Conservation (phyloP, 139 green algal species). For the Tetraselmis chui region DNA sequence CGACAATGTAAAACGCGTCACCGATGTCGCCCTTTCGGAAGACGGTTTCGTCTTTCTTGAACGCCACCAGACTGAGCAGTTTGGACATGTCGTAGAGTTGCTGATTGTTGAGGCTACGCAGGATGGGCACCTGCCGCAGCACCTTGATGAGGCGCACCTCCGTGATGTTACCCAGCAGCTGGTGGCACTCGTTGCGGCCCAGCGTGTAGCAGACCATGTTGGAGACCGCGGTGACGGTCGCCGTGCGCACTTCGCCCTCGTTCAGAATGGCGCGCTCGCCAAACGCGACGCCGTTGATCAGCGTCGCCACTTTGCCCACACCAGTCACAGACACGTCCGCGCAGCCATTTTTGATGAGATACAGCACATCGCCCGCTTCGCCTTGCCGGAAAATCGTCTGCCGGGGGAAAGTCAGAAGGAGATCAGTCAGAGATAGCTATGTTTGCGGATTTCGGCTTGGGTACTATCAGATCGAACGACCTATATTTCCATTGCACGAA, state of each 20-base stretch:
- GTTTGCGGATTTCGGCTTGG: no score
- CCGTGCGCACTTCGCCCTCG: slow-evolving; percentile 23
- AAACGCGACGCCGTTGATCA: slow-evolving; percentile 41
- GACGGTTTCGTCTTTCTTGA: slow-evolving; percentile 29
- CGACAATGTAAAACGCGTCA: slow-evolving; percentile 84
- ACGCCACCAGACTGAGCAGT: background rate
- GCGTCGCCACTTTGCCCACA: slow-evolving; percentile 1
- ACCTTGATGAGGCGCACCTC: slow-evolving; percentile 77
- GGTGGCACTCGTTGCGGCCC: slow-evolving; percentile 48
- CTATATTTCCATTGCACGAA: no score
- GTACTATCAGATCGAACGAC: no score
- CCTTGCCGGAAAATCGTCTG: slow-evolving; percentile 41
- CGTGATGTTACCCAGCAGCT: slow-evolving; percentile 76
- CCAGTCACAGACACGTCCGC: slow-evolving; percentile 25
- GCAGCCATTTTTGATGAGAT: slow-evolving; percentile 57
- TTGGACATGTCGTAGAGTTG: background rate
- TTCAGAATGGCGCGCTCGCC: slow-evolving; percentile 70
- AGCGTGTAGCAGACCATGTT: slow-evolving; percentile 65
- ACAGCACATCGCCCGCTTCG: slow-evolving; percentile 48
- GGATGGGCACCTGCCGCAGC: background rate
- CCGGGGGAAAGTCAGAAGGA: background rate
- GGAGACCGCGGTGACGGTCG: slow-evolving; percentile 34
- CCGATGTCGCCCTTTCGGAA: slow-evolving; percentile 56
- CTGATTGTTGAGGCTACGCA: background rate
- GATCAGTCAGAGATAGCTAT: no score